A percentile compares a stretch with the other conserved stretches of the same genome.
Conservation (phyloP, 2,329 filamentous ascomycete species). For the Alternaria sp. region DNA sequence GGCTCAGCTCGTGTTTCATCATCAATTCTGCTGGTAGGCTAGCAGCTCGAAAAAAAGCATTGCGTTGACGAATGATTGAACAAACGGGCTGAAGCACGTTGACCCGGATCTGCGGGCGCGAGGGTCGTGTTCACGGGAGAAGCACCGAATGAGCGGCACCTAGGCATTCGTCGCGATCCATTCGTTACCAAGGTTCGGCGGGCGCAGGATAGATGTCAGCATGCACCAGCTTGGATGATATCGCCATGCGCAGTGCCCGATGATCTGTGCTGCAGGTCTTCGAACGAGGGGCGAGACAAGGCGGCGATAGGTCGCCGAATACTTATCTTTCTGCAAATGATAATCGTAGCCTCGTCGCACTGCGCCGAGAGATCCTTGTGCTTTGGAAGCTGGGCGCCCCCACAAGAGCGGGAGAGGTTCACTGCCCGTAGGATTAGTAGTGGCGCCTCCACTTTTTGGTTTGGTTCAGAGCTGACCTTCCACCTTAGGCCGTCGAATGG, state of each 20-base stretch:
- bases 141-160: slow-evolving; percentile 4
- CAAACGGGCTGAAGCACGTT: neutral
- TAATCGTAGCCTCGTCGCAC: neutral
- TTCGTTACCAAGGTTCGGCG: slow-evolving; percentile 6
- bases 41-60: slow-evolving; percentile 1
- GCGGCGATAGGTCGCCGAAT: neutral
- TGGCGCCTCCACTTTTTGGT: slow-evolving; percentile 2
- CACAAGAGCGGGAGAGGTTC: slow-evolving; percentile 3
- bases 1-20: neutral
- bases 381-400: neutral
- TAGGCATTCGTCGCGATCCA: neutral
- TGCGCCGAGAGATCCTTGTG: neutral
- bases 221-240: neutral
- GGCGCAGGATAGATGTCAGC: neutral
- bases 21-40: neutral
- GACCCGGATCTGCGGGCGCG: slow-evolving; percentile 6
- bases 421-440: neutral
- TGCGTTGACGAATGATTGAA: neutral
- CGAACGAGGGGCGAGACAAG: neutral
- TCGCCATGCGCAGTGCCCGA: neutral
- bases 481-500: neutral
- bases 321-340: neutral
- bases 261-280: neutral
- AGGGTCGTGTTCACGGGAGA: slow-evolving; percentile 16
- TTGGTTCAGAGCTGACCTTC: slow-evolving; percentile 7